Base-by-base conservation (phyloP, 1,139 yeast species). In the Candida smagusa region DNA sequence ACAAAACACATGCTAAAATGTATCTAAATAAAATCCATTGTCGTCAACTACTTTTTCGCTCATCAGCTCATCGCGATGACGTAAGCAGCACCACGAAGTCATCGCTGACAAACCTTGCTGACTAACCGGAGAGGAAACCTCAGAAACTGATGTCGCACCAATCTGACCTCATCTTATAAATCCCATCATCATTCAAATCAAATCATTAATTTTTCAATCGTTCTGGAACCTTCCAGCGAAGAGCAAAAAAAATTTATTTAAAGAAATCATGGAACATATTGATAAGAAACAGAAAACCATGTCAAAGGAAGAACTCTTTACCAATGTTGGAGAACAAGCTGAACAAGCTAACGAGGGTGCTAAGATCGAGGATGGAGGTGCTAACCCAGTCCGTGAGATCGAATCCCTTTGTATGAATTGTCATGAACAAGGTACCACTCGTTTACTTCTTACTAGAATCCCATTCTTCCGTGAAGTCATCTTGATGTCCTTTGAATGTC, bases 331-430 rank as follows among this genome's bases (percentile, higher is more conserved):
- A 4, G 50, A 46, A 5, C 54, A 49, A 35, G 52, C 43, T 30
- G 41, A 43, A 23, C 40, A 42, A 12, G 40, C 36, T 11, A 41
- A 41, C 39, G 35, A 41, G 22, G 36, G 34, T 9, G 36, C 43
- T 6, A 80, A 88, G 1, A 88, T 86, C 21, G 84, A 89, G 16
- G 67, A 68, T 7, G 96, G 87, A 58, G 83, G 85, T n/a, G 82
- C 79, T 56, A 97, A 96, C n/a, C 95, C 96, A 5, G 95, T 92
- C 12, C 97, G 89, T 61, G 97, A 92, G 59, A 79, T 94, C 46
- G 94, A 90, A 58, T 88, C 97, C 12, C 67, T 90, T 37, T 94
- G 99, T 68, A 90, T 94, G 96, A 87, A 88, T 67, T 94, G 99
- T 63, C 88, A 83, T 48, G 68, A 90, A 50, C 74, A 80, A 42